A percentile compares a stretch with the other conserved stretches of the same genome.
These are phyloP conservation scores for Thalassiosira livingstoniorum DNA, from an alignment of 352 stramenopile genomes.

Conservation along the genomic window DNA sequence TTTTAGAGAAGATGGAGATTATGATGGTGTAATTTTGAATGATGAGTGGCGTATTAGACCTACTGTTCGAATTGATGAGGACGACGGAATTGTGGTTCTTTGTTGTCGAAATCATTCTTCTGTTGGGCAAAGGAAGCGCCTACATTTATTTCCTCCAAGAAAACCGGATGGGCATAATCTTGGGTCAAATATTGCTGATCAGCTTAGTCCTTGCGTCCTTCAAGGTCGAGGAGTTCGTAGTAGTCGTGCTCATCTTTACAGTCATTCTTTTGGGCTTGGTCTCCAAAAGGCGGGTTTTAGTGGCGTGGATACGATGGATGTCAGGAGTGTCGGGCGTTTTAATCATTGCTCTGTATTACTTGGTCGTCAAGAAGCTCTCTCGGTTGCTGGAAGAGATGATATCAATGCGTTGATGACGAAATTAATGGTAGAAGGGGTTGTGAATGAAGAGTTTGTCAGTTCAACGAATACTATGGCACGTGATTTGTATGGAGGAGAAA, in stretches of 20 bases:
- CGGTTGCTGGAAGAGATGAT: conserved; percentile 11
- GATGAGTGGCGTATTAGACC: conserved; percentile 36
- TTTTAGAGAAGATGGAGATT: conserved; percentile 10
- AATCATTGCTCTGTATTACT: conserved; percentile 7
- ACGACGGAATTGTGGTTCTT: too few species aligned
- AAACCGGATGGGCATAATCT: too few species aligned
- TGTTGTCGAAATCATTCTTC: too few species aligned
- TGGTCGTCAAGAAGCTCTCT: conserved; percentile 9
- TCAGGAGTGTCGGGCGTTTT: conserved; percentile 16
- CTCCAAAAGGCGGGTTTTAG: conserved; percentile 11
- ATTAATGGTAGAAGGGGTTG: conserved; percentile 4
- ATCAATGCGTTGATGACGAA: conserved; percentile 14
- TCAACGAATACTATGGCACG: background rate
- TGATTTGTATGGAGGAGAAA: background rate
- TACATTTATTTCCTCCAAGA: too few species aligned
- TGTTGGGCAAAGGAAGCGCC: too few species aligned
- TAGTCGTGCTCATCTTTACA: conserved; percentile 3
- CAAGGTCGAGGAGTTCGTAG: background rate
- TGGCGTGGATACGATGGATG: conserved; percentile 32
- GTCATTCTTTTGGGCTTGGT: background rate
- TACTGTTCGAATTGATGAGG: background rate
- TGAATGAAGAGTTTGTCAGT: background rate
- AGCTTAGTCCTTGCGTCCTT: conserved; percentile 14
- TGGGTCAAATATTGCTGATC: too few species aligned
- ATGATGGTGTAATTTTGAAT: conserved; percentile 39